A percentile compares a stretch with the other conserved stretches of the same genome.
These are phyloP conservation scores for Wallacemonas rigidus DNA, from an alignment of 208 protist genomes.

Conservation along the genomic window DNA sequence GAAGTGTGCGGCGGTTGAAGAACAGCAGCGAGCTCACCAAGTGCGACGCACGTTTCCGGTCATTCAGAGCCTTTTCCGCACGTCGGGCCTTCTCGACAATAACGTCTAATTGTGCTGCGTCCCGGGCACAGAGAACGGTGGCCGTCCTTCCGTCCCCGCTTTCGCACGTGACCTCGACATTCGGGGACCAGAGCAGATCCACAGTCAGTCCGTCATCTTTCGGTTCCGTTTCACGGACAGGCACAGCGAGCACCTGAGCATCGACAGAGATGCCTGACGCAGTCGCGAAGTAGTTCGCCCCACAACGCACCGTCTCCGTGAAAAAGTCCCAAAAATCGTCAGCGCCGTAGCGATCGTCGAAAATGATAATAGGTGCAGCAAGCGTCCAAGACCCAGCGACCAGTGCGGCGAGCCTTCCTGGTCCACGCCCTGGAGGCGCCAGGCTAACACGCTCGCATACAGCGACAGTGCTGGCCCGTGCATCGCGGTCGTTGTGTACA, in stretches of 20 bases:
- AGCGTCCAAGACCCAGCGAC: conserved; percentile 4
- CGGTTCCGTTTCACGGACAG: conserved; percentile 15
- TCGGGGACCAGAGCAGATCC: conserved; percentile 20
- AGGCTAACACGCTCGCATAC: conserved; percentile 11
- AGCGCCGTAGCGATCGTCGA: conserved; percentile 20
- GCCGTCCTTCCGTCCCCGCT: neutral
- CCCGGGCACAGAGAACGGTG: conserved; percentile 4
- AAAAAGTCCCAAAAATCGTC: conserved; percentile 34
- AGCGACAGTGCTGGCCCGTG: neutral
- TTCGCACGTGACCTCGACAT: no score
- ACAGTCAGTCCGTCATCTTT: conserved; percentile 1
- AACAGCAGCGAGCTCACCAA: conserved; percentile 4
- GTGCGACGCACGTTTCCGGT: neutral
- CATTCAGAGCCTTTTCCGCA: neutral
- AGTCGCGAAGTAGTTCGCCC: conserved; percentile 19
- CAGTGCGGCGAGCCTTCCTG: neutral
- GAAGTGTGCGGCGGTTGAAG: conserved; percentile 14
- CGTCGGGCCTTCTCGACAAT: conserved; percentile 3
- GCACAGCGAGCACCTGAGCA: conserved; percentile 26
- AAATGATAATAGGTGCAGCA: conserved; percentile 20
- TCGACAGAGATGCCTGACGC: conserved; percentile 18
- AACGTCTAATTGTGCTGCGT: conserved; percentile 8
- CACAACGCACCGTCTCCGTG: conserved; percentile 10
- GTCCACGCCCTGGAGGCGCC: neutral
- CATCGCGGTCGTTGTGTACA: conserved; percentile 6